phyloP scores from a whole-genome alignment of 2,329 filamentous ascomycete species.

The Talaromyces sp. region DNA sequence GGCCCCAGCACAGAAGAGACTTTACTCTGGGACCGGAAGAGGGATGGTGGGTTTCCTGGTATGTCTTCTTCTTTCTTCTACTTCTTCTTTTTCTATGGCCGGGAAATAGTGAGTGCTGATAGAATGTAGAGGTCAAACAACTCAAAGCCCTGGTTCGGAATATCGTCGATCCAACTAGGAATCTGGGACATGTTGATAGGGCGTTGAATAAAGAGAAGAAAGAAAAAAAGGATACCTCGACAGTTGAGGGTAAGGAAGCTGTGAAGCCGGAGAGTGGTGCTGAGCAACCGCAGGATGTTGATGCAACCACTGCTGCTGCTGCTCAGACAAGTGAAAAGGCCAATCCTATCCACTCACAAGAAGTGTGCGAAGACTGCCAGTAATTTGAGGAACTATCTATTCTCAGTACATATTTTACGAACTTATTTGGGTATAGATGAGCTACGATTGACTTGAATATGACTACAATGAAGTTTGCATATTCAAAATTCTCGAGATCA shows the following conservation, averaged over 20 bases:
- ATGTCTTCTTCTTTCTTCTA: conserved; percentile 24
- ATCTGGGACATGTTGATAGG: conserved; percentile 79
- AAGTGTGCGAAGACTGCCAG: conserved; percentile 32
- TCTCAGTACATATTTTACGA: not conserved
- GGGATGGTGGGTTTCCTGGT: conserved; percentile 83
- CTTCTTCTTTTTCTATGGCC: not conserved
- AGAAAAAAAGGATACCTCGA: not conserved
- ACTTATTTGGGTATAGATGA: not conserved
- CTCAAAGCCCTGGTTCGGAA: conserved; percentile 82
- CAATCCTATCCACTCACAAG: conserved; percentile 28
- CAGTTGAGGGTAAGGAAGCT: not conserved
- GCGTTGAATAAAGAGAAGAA: conserved; percentile 26
- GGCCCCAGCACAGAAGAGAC: conserved; percentile 42
- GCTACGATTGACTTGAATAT: not conserved
- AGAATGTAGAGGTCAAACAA: conserved; percentile 72
- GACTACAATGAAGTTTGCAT: not conserved
- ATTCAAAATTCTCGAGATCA: not conserved
- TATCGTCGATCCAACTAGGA: conserved; percentile 71
- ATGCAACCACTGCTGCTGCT: not conserved
- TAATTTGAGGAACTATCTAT: conserved; percentile 7
- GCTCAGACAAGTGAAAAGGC: conserved; percentile 20
- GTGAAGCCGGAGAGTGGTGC: not conserved
- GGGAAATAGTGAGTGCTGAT: not conserved
- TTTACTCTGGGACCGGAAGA: conserved; percentile 82
- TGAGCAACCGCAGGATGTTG: not conserved